A percentile compares a stretch with the other conserved stretches of the same genome.
phyloP scores from a whole-genome alignment of 2,329 filamentous ascomycete genomes.

The Fusarium marasasianum region DNA sequence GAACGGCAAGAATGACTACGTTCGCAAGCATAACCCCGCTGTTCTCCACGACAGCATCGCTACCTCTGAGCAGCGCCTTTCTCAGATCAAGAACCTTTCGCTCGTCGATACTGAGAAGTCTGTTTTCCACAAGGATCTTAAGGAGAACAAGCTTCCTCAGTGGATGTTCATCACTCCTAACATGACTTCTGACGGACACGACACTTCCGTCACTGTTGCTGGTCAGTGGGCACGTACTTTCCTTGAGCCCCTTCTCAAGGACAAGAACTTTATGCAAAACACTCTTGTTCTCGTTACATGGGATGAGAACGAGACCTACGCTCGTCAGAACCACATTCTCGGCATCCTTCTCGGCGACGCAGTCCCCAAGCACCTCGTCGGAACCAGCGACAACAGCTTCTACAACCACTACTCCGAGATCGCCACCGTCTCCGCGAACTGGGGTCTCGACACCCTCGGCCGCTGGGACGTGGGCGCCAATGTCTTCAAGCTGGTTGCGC shows the following conservation, averaged over 20 bases:
- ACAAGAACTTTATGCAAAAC: slow-evolving; percentile 77
- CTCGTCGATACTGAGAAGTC: slow-evolving; percentile 54
- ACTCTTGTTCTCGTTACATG: slow-evolving; percentile 82
- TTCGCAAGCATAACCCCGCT: slow-evolving; percentile 81
- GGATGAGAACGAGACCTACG: slow-evolving; percentile 80
- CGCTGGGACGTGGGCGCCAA: slow-evolving; percentile 79
- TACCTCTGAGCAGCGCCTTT: slow-evolving; percentile 65
- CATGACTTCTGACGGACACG: slow-evolving; percentile 81
- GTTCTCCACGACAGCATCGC: slow-evolving; percentile 74
- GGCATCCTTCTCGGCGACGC: slow-evolving; percentile 78
- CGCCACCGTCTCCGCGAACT: slow-evolving; percentile 74
- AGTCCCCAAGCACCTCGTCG: slow-evolving; percentile 70
- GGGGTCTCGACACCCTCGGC: slow-evolving; percentile 73
- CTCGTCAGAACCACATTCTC: slow-evolving; percentile 73
- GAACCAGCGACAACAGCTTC: slow-evolving; percentile 74
- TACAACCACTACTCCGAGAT: slow-evolving; percentile 79
- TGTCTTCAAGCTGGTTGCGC: slow-evolving; percentile 69
- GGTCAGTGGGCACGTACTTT: slow-evolving; percentile 75
- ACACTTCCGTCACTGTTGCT: slow-evolving; percentile 74
- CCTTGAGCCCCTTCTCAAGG: slow-evolving; percentile 73
- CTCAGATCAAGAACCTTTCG: slow-evolving; percentile 76
- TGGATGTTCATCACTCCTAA: slow-evolving; percentile 78
- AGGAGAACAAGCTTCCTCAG: slow-evolving; percentile 72
- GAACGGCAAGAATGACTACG: slow-evolving; percentile 77
- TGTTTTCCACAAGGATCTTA: slow-evolving; percentile 73